Base-by-base conservation (phyloP, 495 filamentous ascomycete species). In the Penicillium samsonianum region DNA sequence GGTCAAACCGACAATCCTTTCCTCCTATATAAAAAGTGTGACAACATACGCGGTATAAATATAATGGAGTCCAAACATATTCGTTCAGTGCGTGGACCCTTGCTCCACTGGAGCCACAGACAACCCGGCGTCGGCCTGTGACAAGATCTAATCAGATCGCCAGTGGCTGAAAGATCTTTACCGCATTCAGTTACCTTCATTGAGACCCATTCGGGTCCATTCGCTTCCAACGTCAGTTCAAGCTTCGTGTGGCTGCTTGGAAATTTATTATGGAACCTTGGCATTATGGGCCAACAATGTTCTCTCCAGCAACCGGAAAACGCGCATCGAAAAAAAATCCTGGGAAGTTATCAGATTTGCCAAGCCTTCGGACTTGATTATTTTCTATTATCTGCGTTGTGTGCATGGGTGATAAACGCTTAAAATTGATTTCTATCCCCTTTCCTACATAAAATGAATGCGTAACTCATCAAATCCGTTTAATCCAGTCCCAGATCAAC, bases 71-170 rank as follows among this genome's bases (percentile, higher is more conserved):
- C 46, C 45, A 51, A 33, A 35, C 50, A 53, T 55, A 40, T 37
- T 46, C n/a, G 20, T 8, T 14, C 14, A 38, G 5, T 8, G 2
- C 22, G 53, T 53, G 40, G 51, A 16, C 42, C 53, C 16, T 38
- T 9, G 22, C 30, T 48, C 57, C 57, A 59, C 57, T 7, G 17
- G 31, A 17, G 14, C 9, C 50, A 40, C 25, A 3, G 26, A 59
- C 30, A 40, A 42, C n/a, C n/a, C n/a, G 42, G 50, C 41, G 19
- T 52, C 56, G 26, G 31, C 30, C n/a, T 50, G 44, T 17, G 40
- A 30, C 10, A 40, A 53, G 57, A 55, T 59, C 57, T 59, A 59
- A 59, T 59, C 57, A 59, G 57, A 59, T 59, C 50, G 14, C 35
- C 41, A 17, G 50, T 53, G 43, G 44, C 38, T 44, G 42, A 50